Percentiles rank a stretch among this genome's conserved stretches.
Evolutionary conservation across 495 filamentous ascomycete species (phyloP).

Genomic region (Daldinia loculata): DNA sequence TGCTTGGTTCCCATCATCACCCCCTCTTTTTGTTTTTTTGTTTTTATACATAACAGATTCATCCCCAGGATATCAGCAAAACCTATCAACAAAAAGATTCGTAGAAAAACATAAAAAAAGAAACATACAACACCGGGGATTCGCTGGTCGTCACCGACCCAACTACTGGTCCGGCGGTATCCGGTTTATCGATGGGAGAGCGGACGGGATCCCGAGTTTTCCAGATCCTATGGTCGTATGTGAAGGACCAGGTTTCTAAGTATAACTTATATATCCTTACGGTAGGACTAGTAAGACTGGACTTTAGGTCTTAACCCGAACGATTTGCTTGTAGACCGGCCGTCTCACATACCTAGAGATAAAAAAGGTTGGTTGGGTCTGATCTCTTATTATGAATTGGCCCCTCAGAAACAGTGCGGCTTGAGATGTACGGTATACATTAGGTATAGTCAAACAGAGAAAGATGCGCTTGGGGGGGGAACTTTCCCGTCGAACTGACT

Average conservation of each 20-base stretch:
- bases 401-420: neutral
- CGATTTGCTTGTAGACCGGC: neutral
- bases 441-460: neutral
- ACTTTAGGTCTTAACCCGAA: neutral
- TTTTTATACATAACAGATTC: too few species aligned
- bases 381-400: neutral
- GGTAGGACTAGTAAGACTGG: neutral
- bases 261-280: neutral
- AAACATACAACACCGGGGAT: constrained; percentile 58
- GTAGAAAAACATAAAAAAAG: constrained; percentile 20
- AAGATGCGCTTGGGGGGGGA: neutral
- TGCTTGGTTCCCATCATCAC: neutral
- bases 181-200: constrained; percentile 50
- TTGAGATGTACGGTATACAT: neutral
- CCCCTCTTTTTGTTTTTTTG: neutral
- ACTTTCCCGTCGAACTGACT: neutral
- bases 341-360: neutral
- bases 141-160: constrained; percentile 54
- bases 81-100: neutral
- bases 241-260: constrained; percentile 7
- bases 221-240: constrained; percentile 58
- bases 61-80: neutral
- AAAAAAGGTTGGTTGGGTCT: neutral
- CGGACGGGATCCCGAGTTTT: constrained; percentile 60
- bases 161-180: constrained; percentile 58